A percentile compares a stretch with the other conserved stretches of the same genome.
Conservation (phyloP, 176 grass and related monocot genomes). For the Aechmea fasciata region DNA sequence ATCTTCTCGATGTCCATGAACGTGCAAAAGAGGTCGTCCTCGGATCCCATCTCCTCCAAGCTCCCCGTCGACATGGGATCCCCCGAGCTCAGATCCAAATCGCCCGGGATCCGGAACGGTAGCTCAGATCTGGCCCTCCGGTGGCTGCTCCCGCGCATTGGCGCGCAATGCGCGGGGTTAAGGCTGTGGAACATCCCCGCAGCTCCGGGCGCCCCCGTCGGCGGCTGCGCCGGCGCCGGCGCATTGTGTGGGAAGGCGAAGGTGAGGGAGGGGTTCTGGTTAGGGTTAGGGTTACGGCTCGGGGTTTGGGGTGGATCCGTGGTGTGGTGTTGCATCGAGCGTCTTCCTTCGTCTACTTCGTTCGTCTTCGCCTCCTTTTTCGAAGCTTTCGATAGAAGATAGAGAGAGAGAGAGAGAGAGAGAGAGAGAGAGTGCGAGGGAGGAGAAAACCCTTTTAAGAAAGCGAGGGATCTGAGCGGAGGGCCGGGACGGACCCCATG, state of each 20-base stretch:
- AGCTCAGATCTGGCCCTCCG: slow-evolving; percentile 98
- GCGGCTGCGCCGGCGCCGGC: neutral
- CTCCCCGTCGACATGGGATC: slow-evolving; percentile 26
- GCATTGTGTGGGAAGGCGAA: slow-evolving; percentile 14
- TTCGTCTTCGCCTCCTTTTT: slow-evolving; percentile 7
- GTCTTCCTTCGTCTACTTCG: neutral
- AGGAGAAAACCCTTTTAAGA: neutral
- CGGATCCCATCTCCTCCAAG: slow-evolving; percentile 88
- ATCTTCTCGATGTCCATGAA: slow-evolving; percentile 99
- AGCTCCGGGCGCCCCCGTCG: neutral
- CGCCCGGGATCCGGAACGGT: slow-evolving; percentile 70
- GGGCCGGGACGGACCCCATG: neutral
- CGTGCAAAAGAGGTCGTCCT: slow-evolving; percentile 94
- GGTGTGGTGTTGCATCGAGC: slow-evolving; percentile 63
- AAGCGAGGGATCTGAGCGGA: neutral
- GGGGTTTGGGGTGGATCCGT: slow-evolving; percentile 44
- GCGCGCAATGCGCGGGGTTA: slow-evolving; percentile 7
- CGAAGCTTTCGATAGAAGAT: neutral
- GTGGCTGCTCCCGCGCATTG: slow-evolving; percentile 58
- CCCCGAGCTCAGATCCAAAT: slow-evolving; percentile 48
- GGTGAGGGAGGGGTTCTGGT: neutral
- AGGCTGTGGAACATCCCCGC: slow-evolving; percentile 6
- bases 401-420: neutral
- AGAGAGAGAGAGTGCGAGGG: neutral
- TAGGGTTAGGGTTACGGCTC: slow-evolving; percentile 13